Evolutionary conservation across 768 basidiomycete genomes (phyloP).

Genomic region (Boletus pseudo-olivaceus): DNA sequence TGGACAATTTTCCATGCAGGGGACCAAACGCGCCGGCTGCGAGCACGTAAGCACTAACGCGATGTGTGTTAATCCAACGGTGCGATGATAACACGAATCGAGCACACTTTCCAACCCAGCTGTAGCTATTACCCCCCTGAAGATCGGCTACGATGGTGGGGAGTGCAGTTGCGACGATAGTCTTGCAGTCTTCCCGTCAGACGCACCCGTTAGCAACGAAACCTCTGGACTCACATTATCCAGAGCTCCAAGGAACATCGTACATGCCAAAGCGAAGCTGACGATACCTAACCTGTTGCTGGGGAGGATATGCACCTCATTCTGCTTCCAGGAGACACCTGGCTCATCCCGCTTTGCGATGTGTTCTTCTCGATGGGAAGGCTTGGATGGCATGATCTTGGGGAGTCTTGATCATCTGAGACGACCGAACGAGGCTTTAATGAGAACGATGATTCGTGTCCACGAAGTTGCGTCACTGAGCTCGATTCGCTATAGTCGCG

Average conservation of each 20-base stretch:
- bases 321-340: slow-evolving; percentile 48
- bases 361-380: background rate
- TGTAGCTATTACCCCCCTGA: slow-evolving; percentile 59
- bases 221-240: slow-evolving; percentile 45
- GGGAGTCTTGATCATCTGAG: no score
- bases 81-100: background rate
- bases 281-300: slow-evolving; percentile 20
- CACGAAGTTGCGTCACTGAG: background rate
- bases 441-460: background rate
- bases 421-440: background rate
- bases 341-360: slow-evolving; percentile 17
- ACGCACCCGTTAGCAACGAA: background rate
- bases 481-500: background rate
- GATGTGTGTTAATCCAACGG: background rate
- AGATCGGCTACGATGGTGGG: slow-evolving; percentile 65
- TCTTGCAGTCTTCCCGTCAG: slow-evolving; percentile 31
- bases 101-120: slow-evolving; percentile 65
- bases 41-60: slow-evolving; percentile 66
- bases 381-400: background rate
- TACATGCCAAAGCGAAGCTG: slow-evolving; percentile 24
- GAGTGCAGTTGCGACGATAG: slow-evolving; percentile 64
- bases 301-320: slow-evolving; percentile 51
- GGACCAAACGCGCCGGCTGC: slow-evolving; percentile 63
- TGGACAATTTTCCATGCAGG: slow-evolving; percentile 74
- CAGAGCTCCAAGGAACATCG: slow-evolving; percentile 41